phyloP scores from a whole-genome alignment of 2,329 filamentous ascomycete genomes.

The Periconia digitata region DNA sequence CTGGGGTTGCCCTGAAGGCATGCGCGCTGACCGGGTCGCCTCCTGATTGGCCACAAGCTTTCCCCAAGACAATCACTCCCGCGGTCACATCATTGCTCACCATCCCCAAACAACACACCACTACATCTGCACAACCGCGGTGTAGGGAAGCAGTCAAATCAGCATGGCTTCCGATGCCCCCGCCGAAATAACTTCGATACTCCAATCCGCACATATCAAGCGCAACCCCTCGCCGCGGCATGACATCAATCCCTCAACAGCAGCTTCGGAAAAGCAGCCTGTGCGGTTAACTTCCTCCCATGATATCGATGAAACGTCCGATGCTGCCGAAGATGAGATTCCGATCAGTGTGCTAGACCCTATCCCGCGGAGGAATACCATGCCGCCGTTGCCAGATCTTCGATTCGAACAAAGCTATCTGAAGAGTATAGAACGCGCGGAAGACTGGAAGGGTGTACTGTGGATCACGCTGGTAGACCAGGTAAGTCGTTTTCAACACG shows the following conservation, averaged over 20 bases:
- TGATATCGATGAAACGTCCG: constrained; percentile 48
- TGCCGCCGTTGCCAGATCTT: constrained; percentile 78
- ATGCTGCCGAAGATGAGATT: constrained; percentile 66
- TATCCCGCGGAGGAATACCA: constrained; percentile 54
- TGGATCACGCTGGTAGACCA: constrained; percentile 90
- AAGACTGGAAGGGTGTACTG: constrained; percentile 75
- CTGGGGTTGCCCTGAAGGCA: too few relatives aligned
- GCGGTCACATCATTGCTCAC: constrained; percentile 6
- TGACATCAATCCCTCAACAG: constrained; percentile 80
- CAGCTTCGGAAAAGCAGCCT: constrained; percentile 67
- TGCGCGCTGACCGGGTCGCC: constrained; percentile 19
- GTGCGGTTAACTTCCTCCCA: constrained; percentile 49
- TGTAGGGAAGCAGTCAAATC: neutral
- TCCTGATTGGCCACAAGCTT: constrained; percentile 14
- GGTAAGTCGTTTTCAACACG: constrained; percentile 51
- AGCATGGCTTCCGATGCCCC: constrained; percentile 60
- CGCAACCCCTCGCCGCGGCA: constrained; percentile 68
- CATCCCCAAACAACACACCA: neutral
- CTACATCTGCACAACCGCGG: neutral
- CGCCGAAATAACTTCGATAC: constrained; percentile 71
- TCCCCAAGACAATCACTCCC: constrained; percentile 24
- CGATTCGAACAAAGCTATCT: constrained; percentile 98
- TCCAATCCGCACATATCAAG: constrained; percentile 81
- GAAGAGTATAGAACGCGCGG: constrained; percentile 77
- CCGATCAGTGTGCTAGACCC: constrained; percentile 66